These are phyloP conservation scores for Candida fluviatilis DNA, from an alignment of 805 yeast species.

Conservation along the genomic window DNA sequence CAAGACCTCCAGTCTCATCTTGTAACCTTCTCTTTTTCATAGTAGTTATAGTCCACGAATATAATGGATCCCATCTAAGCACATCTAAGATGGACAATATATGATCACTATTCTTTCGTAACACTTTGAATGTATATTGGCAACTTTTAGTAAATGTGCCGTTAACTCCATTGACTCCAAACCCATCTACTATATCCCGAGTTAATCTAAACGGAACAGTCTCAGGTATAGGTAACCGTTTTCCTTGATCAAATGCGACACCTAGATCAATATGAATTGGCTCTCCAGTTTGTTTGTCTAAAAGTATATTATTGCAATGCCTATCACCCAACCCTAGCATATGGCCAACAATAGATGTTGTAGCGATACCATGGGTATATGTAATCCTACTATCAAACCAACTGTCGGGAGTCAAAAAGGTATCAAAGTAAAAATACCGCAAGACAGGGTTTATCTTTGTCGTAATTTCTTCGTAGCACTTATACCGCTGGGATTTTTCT, in stretches of 20 bases:
- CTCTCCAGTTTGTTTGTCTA: constrained; percentile 83
- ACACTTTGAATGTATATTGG: constrained; percentile 65
- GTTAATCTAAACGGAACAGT: constrained; percentile 92
- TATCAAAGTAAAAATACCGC: constrained; percentile 63
- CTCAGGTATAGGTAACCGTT: constrained; percentile 79
- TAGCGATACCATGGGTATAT: constrained; percentile 77
- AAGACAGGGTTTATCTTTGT: constrained; percentile 60
- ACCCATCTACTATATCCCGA: constrained; percentile 81
- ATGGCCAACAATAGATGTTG: constrained; percentile 82
- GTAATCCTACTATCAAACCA: constrained; percentile 69
- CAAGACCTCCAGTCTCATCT: constrained; percentile 24
- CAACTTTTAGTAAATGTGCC: constrained; percentile 75
- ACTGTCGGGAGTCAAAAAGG: constrained; percentile 58
- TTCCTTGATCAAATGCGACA: constrained; percentile 94
- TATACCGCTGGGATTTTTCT: constrained; percentile 39
- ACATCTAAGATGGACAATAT: constrained; percentile 83
- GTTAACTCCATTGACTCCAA: constrained; percentile 79
- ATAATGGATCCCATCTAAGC: constrained; percentile 86
- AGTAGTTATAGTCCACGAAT: constrained; percentile 87
- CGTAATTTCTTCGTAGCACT: constrained; percentile 45
- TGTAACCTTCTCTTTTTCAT: constrained; percentile 54
- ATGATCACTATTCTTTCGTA: constrained; percentile 61
- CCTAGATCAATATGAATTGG: constrained; percentile 96
- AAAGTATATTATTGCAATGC: constrained; percentile 82
- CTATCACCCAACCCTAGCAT: constrained; percentile 92